Conservation (phyloP, 1,284 basidiomycete species). For the Phylloboletellus chloephorus region DNA sequence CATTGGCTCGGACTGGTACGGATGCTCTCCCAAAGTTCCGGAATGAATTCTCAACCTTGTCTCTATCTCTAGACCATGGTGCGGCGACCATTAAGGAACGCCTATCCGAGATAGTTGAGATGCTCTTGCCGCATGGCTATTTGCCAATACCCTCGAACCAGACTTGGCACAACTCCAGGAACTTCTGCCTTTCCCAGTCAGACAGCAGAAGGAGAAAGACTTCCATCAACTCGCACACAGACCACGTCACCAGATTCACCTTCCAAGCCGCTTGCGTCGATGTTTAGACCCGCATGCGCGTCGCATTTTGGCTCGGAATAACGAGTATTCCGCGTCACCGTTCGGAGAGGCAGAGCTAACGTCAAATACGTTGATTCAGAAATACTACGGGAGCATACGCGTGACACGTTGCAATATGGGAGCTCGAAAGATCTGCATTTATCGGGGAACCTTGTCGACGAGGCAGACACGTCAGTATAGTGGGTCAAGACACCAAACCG, state of each 20-base stretch:
- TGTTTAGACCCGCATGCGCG: constrained; percentile 5
- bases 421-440: constrained; percentile 19
- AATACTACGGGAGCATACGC: neutral
- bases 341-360: neutral
- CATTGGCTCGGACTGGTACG: constrained; percentile 14
- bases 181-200: neutral
- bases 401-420: constrained; percentile 10
- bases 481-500: constrained; percentile 19
- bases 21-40: neutral
- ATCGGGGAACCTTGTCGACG: constrained; percentile 16
- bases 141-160: neutral
- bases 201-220: neutral
- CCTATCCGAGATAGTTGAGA: neutral
- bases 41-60: constrained; percentile 1
- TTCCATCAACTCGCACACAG: neutral
- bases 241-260: neutral
- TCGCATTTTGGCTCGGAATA: constrained; percentile 2
- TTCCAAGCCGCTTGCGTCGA: neutral
- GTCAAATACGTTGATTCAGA: constrained; percentile 1
- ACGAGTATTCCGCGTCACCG: neutral
- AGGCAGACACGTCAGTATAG: constrained; percentile 15
- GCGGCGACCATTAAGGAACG: neutral
- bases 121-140: neutral
- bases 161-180: neutral
- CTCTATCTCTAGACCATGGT: neutral